These are phyloP conservation scores for Colletotrichum tropicale DNA, from an alignment of 2,329 filamentous ascomycete genomes.

Conservation along the genomic window DNA sequence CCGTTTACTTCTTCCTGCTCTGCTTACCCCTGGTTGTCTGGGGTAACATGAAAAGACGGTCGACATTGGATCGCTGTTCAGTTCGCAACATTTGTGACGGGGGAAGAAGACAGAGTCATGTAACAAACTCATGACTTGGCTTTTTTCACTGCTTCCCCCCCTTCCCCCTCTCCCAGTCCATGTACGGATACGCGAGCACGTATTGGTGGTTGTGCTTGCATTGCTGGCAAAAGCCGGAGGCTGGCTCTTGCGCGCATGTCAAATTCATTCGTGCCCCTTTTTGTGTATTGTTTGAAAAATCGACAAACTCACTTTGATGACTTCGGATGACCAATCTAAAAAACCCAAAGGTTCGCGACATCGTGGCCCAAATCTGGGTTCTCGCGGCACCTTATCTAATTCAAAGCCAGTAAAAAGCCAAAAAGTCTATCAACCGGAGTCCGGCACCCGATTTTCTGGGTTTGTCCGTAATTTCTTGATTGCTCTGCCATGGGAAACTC, in stretches of 20 bases:
- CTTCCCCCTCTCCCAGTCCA: neutral
- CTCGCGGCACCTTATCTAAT: neutral
- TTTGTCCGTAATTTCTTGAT: neutral
- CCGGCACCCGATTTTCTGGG: neutral
- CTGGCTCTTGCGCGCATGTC: neutral
- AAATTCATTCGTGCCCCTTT: neutral
- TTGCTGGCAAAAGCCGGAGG: neutral
- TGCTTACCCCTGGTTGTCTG: neutral
- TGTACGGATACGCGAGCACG: neutral
- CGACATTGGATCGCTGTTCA: neutral
- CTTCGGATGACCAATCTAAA: neutral
- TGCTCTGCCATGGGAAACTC: neutral
- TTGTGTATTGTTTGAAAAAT: neutral
- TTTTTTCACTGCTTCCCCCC: neutral
- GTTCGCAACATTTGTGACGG: neutral
- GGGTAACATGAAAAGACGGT: constrained; percentile 8
- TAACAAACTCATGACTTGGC: neutral
- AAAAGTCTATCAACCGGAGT: constrained; percentile 7
- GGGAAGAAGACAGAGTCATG: neutral
- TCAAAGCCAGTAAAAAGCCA: neutral
- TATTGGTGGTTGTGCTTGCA: neutral
- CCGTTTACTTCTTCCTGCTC: neutral
- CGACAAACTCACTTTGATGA: neutral
- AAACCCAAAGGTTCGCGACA: neutral
- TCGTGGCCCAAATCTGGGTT: neutral